Conservation (phyloP, 78 protist genomes). For the Dictyostelium capitatum region DNA sequence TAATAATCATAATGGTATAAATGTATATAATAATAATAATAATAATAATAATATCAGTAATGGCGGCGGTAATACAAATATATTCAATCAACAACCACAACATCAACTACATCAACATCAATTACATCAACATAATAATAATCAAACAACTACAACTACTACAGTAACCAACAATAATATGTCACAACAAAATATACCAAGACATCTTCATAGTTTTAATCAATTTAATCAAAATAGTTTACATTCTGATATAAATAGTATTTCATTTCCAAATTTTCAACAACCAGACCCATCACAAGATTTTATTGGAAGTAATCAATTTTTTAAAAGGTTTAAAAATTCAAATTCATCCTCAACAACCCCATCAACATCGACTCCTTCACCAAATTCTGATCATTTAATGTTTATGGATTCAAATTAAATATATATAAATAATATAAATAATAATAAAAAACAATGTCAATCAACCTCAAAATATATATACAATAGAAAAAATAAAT, state of each 20-base stretch:
- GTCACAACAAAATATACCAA: neutral
- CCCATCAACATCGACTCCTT: too few relatives aligned
- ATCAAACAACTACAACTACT: slow-evolving; percentile 3
- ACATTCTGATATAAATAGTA: neutral
- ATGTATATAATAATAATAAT: neutral
- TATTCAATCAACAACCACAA: neutral
- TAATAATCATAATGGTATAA: neutral
- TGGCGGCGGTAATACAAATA: neutral
- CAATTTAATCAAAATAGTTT: neutral
- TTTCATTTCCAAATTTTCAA: neutral
- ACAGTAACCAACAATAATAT: slow-evolving; percentile 1
- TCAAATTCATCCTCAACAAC: neutral
- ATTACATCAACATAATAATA: neutral
- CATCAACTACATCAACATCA: neutral
- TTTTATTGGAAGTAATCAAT: neutral
- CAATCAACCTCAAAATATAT: neutral
- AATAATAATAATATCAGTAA: neutral
- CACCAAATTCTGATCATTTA: neutral
- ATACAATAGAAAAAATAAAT: neutral
- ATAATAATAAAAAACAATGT: neutral
- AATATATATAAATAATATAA: neutral
- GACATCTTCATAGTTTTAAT: neutral
- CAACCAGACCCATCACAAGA: neutral
- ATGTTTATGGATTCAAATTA: neutral
- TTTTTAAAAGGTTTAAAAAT: neutral